Evolutionary conservation across 148 eudicot species (phyloP).

Genomic region (Dysphania ambrosioides): DNA sequence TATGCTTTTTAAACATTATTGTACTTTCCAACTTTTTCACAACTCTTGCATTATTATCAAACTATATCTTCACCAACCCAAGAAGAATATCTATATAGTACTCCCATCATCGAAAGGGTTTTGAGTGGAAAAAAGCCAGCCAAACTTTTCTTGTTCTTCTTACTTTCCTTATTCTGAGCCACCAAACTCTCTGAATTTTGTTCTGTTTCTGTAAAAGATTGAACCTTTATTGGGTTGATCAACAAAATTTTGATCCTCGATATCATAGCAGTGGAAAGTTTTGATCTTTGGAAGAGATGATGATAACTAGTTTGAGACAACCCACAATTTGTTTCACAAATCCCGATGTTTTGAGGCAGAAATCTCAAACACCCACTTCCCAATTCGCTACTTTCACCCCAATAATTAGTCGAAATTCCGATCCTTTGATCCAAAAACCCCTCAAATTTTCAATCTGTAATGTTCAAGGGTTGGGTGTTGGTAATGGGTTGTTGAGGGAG

Average conservation of each 20-base stretch:
- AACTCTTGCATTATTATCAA: neutral
- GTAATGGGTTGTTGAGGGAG: constrained; percentile 22
- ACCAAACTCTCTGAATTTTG: neutral
- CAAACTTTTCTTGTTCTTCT: neutral
- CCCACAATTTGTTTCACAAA: constrained; percentile 38
- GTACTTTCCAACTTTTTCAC: neutral
- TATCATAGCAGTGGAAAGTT: constrained; percentile 4
- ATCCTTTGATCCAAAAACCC: constrained; percentile 44
- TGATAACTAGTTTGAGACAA: constrained; percentile 67
- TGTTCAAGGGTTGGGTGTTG: constrained; percentile 35
- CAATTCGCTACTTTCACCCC: constrained; percentile 31
- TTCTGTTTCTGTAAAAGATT: neutral
- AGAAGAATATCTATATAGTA: neutral
- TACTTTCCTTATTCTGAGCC: neutral
- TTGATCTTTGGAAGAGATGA: constrained; percentile 31
- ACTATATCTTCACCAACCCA: constrained; percentile 1
- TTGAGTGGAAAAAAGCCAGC: neutral
- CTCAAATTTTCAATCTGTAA: constrained; percentile 39
- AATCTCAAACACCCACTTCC: constrained; percentile 33
- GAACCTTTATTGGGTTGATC: neutral
- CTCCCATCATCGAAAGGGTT: constrained; percentile 9
- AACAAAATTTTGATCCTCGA: constrained; percentile 24
- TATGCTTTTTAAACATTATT: constrained; percentile 16
- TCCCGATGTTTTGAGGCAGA: constrained; percentile 40
- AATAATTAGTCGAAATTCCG: constrained; percentile 27